Evolutionary conservation across 2,329 filamentous ascomycete genomes (phyloP).

Genomic region (Orbilia blumenaviensis): DNA sequence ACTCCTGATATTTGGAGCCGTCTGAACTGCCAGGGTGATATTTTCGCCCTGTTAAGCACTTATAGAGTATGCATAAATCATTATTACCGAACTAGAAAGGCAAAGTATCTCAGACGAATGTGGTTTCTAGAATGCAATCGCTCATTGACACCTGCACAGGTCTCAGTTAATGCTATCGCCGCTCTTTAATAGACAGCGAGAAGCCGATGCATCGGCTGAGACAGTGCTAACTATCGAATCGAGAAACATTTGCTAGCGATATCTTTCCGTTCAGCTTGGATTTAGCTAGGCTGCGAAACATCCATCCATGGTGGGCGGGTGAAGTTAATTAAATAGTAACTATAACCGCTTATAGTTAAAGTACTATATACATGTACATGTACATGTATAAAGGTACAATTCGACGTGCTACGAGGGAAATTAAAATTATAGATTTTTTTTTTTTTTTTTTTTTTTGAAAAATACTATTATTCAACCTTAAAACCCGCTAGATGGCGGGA

Average conservation of each 20-base stretch:
- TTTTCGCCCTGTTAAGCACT: conserved; percentile 3
- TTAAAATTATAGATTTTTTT: conserved; percentile 29
- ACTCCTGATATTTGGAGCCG: conserved; percentile 19
- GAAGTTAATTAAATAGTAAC: neutral
- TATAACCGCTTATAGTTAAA: neutral
- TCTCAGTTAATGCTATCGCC: neutral
- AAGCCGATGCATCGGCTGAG: conserved; percentile 9
- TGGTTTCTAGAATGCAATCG: neutral
- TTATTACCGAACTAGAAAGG: conserved; percentile 12
- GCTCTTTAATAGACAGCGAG: conserved; percentile 1
- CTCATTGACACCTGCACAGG: neutral
- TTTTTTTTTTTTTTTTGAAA: too few species aligned
- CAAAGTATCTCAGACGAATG: conserved; percentile 7
- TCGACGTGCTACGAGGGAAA: conserved; percentile 1
- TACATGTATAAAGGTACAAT: neutral
- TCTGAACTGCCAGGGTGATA: conserved; percentile 17
- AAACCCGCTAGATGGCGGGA: conserved; percentile 23
- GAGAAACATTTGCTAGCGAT: conserved; percentile 4
- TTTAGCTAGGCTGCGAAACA: conserved; percentile 6
- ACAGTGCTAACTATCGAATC: conserved; percentile 11
- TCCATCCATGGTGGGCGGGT: conserved; percentile 31
- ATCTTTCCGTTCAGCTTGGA: conserved; percentile 22
- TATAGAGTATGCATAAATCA: conserved; percentile 18
- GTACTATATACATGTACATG: neutral
- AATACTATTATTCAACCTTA: conserved; percentile 1